These are phyloP conservation scores for Combretum micranthum DNA, from an alignment of 345 rosid genomes.

Conservation along the genomic window DNA sequence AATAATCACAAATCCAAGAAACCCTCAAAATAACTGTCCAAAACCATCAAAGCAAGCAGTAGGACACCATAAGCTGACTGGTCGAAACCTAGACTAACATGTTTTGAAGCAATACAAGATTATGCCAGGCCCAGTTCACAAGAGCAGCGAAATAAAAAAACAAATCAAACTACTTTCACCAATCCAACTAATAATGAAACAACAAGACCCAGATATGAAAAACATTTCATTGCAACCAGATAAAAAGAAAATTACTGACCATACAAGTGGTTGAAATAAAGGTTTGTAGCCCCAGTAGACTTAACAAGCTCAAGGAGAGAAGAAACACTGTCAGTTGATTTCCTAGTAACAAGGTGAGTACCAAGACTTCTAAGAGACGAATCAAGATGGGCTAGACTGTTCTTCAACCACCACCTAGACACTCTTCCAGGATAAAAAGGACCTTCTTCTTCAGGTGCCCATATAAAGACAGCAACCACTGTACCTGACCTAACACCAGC, in stretches of 20 bases:
- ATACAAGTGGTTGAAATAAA: conserved; percentile 96
- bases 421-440: conserved; percentile 84
- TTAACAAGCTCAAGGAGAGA: conserved; percentile 75
- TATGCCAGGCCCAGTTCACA: too few species aligned
- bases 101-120: too few species aligned
- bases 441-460: conserved; percentile 99
- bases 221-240: not conserved
- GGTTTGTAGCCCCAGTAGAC: conserved; percentile 87
- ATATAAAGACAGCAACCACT: conserved; percentile 67
- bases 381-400: conserved; percentile 83
- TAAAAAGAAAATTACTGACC: conserved; percentile 43
- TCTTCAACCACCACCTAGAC: conserved; percentile 98
- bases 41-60: too few species aligned
- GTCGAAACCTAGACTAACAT: too few species aligned
- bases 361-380: conserved; percentile 89
- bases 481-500: conserved; percentile 92
- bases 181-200: too few species aligned
- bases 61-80: too few species aligned
- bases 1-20: too few species aligned
- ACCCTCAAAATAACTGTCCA: too few species aligned
- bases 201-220: too few species aligned
- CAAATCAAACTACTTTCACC: too few species aligned
- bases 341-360: conserved; percentile 71
- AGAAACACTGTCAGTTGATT: conserved; percentile 76
- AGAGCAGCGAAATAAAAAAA: too few species aligned